phyloP scores from a whole-genome alignment of 345 rosid species.

The Sonneratia caseolaris region DNA sequence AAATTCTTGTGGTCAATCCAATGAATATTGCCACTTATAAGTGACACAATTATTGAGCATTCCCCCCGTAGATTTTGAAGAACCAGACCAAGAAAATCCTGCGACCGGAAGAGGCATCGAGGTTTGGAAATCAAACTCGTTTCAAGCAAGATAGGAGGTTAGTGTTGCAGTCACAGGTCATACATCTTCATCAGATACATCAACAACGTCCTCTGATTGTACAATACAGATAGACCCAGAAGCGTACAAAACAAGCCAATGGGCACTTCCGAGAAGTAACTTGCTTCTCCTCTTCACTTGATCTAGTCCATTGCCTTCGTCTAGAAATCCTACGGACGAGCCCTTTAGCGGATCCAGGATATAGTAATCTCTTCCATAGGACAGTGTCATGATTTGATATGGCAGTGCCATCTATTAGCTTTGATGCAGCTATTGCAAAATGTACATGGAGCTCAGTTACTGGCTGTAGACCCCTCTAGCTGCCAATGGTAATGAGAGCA shows the following conservation, averaged over 20 bases:
- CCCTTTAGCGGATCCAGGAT: neutral
- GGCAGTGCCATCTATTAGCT: neutral
- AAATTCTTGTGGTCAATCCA: no score
- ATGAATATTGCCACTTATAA: no score
- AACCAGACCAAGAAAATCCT: no score
- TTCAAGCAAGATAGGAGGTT: no score
- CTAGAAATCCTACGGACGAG: neutral
- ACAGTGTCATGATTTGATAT: neutral
- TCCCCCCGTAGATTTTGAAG: no score
- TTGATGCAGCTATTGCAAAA: neutral
- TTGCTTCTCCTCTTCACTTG: neutral
- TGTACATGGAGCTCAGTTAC: neutral
- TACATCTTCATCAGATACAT: neutral
- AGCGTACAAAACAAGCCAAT: neutral
- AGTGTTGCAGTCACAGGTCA: no score
- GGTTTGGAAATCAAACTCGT: no score
- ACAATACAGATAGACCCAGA: neutral
- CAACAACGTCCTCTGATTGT: neutral
- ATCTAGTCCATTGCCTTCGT: neutral
- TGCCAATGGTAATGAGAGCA: slow-evolving; percentile 26
- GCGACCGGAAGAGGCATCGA: no score
- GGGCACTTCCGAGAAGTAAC: neutral
- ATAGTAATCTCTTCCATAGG: neutral
- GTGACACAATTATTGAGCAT: no score
- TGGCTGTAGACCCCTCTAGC: slow-evolving; percentile 14